Conservation (phyloP, 208 protist species). For the Phytomonas sp. region DNA sequence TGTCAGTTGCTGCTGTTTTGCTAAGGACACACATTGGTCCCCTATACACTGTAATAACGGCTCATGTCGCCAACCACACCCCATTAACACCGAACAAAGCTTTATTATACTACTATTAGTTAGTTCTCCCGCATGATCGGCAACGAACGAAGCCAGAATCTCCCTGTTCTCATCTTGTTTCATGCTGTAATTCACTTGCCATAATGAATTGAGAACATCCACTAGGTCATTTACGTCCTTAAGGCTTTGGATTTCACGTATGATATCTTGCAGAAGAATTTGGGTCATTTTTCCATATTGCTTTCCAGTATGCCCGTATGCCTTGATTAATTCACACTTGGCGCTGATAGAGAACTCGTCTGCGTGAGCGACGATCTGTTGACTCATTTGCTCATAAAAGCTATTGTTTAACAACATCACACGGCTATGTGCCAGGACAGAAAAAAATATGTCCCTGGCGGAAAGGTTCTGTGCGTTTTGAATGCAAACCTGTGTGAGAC, state of each 20-base stretch:
- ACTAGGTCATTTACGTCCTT: slow-evolving; percentile 36
- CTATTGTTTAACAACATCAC: slow-evolving; percentile 48
- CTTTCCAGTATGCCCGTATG: slow-evolving; percentile 46
- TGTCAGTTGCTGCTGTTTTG: slow-evolving; percentile 22
- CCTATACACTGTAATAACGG: slow-evolving; percentile 44
- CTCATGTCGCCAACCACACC: slow-evolving; percentile 35
- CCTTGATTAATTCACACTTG: slow-evolving; percentile 45
- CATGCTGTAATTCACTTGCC: slow-evolving; percentile 50
- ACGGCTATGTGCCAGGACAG: slow-evolving; percentile 52
- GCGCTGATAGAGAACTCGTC: slow-evolving; percentile 40
- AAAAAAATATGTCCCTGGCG: slow-evolving; percentile 47
- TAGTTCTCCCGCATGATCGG: slow-evolving; percentile 28
- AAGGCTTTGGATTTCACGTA: slow-evolving; percentile 18
- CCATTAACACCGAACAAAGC: slow-evolving; percentile 46
- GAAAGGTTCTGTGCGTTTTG: slow-evolving; percentile 27
- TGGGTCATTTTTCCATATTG: slow-evolving; percentile 21
- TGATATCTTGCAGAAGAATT: slow-evolving; percentile 22
- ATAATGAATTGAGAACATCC: slow-evolving; percentile 49
- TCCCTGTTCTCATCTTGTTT: slow-evolving; percentile 8
- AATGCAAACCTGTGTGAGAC: slow-evolving; percentile 24
- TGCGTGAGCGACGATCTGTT: slow-evolving; percentile 16
- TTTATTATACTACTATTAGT: slow-evolving; percentile 29
- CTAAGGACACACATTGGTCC: slow-evolving; percentile 32
- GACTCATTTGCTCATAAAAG: slow-evolving; percentile 56
- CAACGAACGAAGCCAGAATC: slow-evolving; percentile 30